phyloP scores from a whole-genome alignment of 2,329 filamentous ascomycete genomes.

The Colletotrichum caudatum region DNA sequence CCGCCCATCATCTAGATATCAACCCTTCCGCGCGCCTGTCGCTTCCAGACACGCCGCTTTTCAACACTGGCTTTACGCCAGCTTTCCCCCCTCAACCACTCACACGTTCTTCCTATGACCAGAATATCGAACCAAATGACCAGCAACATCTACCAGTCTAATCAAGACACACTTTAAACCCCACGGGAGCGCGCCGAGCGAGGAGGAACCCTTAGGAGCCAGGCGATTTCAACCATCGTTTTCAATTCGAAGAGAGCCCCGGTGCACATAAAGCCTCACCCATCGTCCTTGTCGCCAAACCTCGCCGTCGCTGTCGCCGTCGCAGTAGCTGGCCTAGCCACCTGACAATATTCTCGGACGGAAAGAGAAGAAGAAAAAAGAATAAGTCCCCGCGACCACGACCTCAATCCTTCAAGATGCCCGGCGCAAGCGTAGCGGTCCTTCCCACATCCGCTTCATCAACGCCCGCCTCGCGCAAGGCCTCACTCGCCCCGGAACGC shows the following conservation, averaged over 20 bases:
- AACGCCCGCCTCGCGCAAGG: conserved; percentile 80
- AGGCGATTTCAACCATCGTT: conserved; percentile 72
- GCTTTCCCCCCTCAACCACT: conserved; percentile 47
- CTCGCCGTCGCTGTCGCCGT: conserved; percentile 45
- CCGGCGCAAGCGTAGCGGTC: conserved; percentile 76
- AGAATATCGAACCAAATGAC: conserved; percentile 45
- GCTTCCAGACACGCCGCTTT: conserved; percentile 39
- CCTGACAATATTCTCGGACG: conserved; percentile 37
- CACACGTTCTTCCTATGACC: conserved; percentile 45
- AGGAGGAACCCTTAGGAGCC: conserved; percentile 53
- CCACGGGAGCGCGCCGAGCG: conserved; percentile 74
- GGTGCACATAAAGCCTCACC: conserved; percentile 49
- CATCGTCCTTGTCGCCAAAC: conserved; percentile 45
- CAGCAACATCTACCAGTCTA: conserved; percentile 45
- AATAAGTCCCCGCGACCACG: conserved; percentile 42
- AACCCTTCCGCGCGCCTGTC: conserved; percentile 38
- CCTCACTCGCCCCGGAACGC: conserved; percentile 85
- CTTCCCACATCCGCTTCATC: conserved; percentile 73
- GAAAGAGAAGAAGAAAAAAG: conserved; percentile 44
- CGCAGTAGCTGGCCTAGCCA: conserved; percentile 35
- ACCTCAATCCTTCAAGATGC: conserved; percentile 68
- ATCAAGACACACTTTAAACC: conserved; percentile 75
- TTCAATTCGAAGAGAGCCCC: conserved; percentile 52
- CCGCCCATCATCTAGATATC: conserved; percentile 48
- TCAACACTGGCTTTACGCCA: conserved; percentile 37